Evolutionary conservation across 2,329 filamentous ascomycete species (phyloP), one percentile per base, ranked within the genome.

Genomic region (Westerdykella ornata): DNA sequence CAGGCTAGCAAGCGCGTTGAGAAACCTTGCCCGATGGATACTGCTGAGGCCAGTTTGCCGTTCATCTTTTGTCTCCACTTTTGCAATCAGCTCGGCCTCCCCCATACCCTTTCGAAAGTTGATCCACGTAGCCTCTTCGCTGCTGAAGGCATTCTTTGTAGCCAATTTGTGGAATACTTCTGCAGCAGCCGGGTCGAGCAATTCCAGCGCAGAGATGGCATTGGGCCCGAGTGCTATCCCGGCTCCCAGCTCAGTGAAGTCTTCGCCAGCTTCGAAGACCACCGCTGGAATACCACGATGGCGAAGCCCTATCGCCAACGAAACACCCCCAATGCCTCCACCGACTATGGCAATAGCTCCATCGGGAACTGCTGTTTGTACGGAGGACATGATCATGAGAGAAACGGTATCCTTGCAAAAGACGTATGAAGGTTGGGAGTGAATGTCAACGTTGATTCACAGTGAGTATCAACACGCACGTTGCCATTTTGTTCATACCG

Each of bases 151-250:
- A 4, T 54, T 52, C 26, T 63, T 64, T 1, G 73, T 72, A 30
- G 73, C 70, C 30, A 33, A 9, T 6, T 5, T 7, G 12, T 33
- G 9, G 13, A 33, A 33, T 13, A 33, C 13, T n/a, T 33, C 13
- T 14, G 9, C 30, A 15, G 30, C 30, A 15, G n/a, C 13, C 16
- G 30, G 30, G 13, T 33, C 30, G n/a, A 33, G 37, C 26, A 74
- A 60, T 13, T 68, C 63, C 70, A 82, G 74, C 3, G 77, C 74
- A 16, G 72, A 71, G 20, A 71, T 66, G 3, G 76, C 73, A 46
- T 79, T 79, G 28, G 75, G 72, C 1, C 74, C 74, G 35, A 81
- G 72, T 2, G 72, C 70, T 1, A 81, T 68, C 5, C 77, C 79
- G 2, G 76, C 75, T 2, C 78, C 77, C 20, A 81, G 75, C 53